phyloP scores from a whole-genome alignment of 2,329 filamentous ascomycete genomes.

The Aplosporella prunicola region DNA sequence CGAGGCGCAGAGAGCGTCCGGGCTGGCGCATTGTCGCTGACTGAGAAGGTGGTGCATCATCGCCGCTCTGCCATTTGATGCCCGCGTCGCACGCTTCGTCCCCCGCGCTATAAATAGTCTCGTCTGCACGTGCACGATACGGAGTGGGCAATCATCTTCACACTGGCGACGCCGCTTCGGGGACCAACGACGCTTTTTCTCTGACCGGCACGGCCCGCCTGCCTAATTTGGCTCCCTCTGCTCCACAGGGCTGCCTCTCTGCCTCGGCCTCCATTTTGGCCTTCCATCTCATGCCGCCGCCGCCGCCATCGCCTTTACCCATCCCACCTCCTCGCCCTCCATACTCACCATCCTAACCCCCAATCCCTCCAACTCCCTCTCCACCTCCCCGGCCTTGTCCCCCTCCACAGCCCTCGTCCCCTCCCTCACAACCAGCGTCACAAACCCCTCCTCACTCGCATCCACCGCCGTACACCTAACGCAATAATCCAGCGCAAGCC shows the following conservation, averaged over 20 bases:
- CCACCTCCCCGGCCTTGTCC: conserved; percentile 46
- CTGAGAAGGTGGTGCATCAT: neutral
- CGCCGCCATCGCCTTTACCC: conserved; percentile 29
- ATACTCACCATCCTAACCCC: conserved; percentile 56
- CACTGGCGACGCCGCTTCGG: no score
- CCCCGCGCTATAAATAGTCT: conserved; percentile 4
- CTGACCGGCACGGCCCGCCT: no score
- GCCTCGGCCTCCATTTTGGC: no score
- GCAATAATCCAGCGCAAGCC: conserved; percentile 83
- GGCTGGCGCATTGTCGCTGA: conserved; percentile 6
- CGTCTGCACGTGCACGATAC: conserved; percentile 7
- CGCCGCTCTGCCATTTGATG: neutral
- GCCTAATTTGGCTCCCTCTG: no score
- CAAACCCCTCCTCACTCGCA: conserved; percentile 65
- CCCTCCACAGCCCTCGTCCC: conserved; percentile 65
- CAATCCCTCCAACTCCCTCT: conserved; percentile 43
- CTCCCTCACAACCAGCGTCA: conserved; percentile 67
- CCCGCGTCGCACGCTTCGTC: neutral
- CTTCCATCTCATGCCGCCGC: no score
- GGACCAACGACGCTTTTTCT: no score
- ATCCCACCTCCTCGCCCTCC: conserved; percentile 47
- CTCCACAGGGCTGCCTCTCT: no score
- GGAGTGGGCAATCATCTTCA: no score
- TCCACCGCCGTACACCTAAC: conserved; percentile 75
- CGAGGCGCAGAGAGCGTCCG: neutral